These are phyloP conservation scores for Tritrichomonas musculus DNA, from an alignment of 208 protist species.

Conservation along the genomic window DNA sequence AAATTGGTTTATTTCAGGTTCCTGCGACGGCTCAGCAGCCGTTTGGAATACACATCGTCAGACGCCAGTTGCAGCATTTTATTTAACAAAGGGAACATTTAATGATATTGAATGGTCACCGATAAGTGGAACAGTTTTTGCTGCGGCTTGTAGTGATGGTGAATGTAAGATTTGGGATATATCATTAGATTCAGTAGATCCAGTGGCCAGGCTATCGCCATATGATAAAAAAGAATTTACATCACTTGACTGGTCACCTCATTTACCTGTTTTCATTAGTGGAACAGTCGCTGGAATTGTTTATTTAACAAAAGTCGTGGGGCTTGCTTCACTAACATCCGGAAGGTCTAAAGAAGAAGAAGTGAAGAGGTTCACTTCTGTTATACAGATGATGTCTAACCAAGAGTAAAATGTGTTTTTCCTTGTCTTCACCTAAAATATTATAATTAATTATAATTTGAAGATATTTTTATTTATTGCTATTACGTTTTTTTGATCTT, in stretches of 20 bases:
- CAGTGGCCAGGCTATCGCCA: background rate
- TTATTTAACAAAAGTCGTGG: conserved; percentile 9
- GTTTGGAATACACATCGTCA: conserved; percentile 9
- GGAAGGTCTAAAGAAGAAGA: background rate
- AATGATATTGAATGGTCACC: background rate
- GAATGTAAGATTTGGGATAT: conserved; percentile 30
- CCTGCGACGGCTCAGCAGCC: background rate
- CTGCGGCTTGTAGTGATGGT: conserved; percentile 1
- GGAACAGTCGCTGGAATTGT: background rate
- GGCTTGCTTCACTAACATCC: background rate
- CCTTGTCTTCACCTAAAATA: too few relatives aligned
- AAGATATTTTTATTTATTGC: too few relatives aligned
- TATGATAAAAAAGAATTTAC: conserved; percentile 31
- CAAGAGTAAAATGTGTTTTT: too few relatives aligned
- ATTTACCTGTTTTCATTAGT: background rate
- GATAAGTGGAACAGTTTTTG: conserved; percentile 14
- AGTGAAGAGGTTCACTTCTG: background rate
- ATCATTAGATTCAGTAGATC: background rate
- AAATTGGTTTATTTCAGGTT: conserved; percentile 25
- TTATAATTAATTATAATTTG: too few relatives aligned
- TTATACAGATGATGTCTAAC: conserved; percentile 14
- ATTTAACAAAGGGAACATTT: background rate
- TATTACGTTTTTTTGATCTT: too few relatives aligned
- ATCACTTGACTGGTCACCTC: background rate
- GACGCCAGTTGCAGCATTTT: conserved; percentile 15